Evolutionary conservation across 2,329 filamentous ascomycete species (phyloP), one percentile per base, ranked within the genome.

Genomic region (Colletotrichum tropicicola): DNA sequence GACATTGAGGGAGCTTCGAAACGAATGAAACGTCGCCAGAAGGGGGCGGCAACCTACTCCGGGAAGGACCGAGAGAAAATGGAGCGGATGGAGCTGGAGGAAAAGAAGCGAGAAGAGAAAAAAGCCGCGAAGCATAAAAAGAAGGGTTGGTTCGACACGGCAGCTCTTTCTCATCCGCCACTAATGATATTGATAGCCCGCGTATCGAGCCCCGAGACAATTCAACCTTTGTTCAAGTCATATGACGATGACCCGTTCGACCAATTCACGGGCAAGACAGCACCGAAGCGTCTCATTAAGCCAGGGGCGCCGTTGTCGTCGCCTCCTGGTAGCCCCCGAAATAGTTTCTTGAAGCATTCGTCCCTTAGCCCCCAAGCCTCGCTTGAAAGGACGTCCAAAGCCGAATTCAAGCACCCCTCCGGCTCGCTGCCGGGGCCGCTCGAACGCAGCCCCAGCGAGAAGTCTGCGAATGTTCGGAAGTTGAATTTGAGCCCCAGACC

Each of bases 241-340:
- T 65, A 65, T 8, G 57, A 62, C 19, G 62, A 65, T 25, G 62
- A 65, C 15, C 62, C 62, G 3, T 65, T 65, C 12, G 62, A 62
- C 3, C 37, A 62, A 17, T 52, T 65, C 13, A 6, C 39, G 5
- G 17, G 25, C 43, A 55, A 56, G 17, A 32, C 44, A 45, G 27
- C 62, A 12, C 57, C 44, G 5, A 56, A 51, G n/a, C 25, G 25
- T 15, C 35, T 56, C 6, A 39, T 65, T 30, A 28, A 62, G 5
- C 30, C 51, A 5, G 21, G 5, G 19, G 37, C 49, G 4, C 13
- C 49, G 30, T 32, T 37, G 5, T 62, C 58, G 6, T 65, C 62
- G 8, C 57, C 57, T 7, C 12, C 17, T 27, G 44, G 44, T 17
- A 61, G 32, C 6, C 49, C 62, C 21, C 21, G 25, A 12, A 55